A percentile compares a stretch with the other conserved stretches of the same genome.
phyloP scores from a whole-genome alignment of 257 asterid genomes.

The Misopates orontium region DNA sequence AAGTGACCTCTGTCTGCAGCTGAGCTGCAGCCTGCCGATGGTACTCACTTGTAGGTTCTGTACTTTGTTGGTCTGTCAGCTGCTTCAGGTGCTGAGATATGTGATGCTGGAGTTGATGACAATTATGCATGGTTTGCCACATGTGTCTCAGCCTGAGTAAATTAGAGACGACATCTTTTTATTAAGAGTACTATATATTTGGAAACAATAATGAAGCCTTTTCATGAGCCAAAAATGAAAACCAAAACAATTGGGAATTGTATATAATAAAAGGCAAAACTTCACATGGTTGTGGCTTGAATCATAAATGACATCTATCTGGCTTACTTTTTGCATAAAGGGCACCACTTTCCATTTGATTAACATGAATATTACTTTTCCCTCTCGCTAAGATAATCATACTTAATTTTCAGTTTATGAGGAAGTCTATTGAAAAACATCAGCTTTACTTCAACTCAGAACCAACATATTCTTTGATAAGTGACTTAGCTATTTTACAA shows the following conservation, averaged over 20 bases:
- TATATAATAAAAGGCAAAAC: neutral
- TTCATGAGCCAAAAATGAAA: constrained; percentile 5
- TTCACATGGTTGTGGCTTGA: neutral
- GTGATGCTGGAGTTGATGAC: constrained; percentile 70
- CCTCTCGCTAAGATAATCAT: too few species aligned
- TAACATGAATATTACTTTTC: neutral
- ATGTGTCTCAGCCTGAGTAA: constrained; percentile 56
- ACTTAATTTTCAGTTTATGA: neutral
- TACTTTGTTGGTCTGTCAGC: constrained; percentile 46
- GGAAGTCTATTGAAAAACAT: neutral
- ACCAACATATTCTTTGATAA: neutral
- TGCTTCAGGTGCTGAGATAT: constrained; percentile 64
- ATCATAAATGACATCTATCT: neutral
- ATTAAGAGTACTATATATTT: neutral
- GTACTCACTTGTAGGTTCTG: constrained; percentile 61
- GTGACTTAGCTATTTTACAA: neutral
- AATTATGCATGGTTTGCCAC: constrained; percentile 73
- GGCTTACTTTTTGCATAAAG: neutral
- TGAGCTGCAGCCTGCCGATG: constrained; percentile 75
- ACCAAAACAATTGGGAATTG: constrained; percentile 12
- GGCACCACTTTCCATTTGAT: neutral
- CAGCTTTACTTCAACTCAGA: constrained; percentile 7
- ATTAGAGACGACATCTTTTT: constrained; percentile 11
- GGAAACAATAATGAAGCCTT: neutral
- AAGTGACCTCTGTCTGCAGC: constrained; percentile 71